Base-by-base conservation (phyloP, 2,329 filamentous ascomycete genomes). In the Cladophialophora psammophila region DNA sequence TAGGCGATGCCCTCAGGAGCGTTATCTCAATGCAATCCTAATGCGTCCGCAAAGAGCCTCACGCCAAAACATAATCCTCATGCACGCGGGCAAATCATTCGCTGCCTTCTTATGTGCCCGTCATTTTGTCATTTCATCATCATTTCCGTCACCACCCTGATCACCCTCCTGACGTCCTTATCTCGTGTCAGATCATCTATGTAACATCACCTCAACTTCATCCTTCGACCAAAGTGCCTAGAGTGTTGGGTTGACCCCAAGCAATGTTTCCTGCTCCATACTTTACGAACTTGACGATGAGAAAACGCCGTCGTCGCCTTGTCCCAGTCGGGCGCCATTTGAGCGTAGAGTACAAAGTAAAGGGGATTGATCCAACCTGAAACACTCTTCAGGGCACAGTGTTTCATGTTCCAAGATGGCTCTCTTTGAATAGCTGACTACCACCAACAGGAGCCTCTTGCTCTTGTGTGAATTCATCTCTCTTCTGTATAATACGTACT, bases 381-480 rank as follows among this genome's bases (percentile, higher is more conserved):
- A 65, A 65, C 63, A 15, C 12, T 10, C 9, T 40, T 8, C 31
- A 31, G 18, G 55, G 56, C 31, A 20, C 12, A 8, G 48, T 53
- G 59, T 61, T 61, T 61, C 59, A 61, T 55, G 63, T 65, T 60
- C 53, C 63, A 60, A 52, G 62, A 58, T 42, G 35, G 35, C 36
- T 40, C n/a, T 12, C 53, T 35, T 12, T 53, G 34, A 40, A 52
- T 34, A 31, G 12, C 26, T 12, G 31, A 60, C 38, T n/a, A 10
- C 20, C 40, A 32, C 57, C 45, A 50, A 50, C 45, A 10, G 18
- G 32, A 18, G 20, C 32, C 38, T 57, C 13, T 36, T 59, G 26
- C 5, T 60, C 5, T 34, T 31, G 48, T 32, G 26, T 18, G 7
- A 31, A 10, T 54, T 12, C 26, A 26, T 53, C 13, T 35, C n/a